Evolutionary conservation across 371 early-diverging fungal genomes (phyloP), one percentile per base, ranked within the genome.

Genomic region (Rhizopus delemar): DNA sequence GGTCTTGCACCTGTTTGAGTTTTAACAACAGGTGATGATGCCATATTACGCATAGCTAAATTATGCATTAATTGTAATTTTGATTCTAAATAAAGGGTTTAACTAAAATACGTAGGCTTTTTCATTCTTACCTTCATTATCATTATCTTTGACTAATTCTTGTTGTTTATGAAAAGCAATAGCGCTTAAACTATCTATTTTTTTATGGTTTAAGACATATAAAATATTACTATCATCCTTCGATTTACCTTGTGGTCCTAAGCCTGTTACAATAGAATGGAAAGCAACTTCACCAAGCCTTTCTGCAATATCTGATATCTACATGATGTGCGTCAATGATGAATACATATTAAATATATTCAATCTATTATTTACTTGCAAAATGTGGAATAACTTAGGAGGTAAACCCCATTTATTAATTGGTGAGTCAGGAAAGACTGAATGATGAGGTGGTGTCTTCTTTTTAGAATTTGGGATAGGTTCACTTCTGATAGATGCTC

Each of bases 341-440:
- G 13, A 49, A 5, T 29, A 49, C 49, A 49, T 49, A 1, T 36
- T 5, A 48, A 11, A 8, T 45, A 12, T 46, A 22, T 53, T n/a
- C 16, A 11, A 8, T 31, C 3, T 38, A 13, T 36, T n/a, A 34
- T 28, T 56, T 57, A 66, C 67, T 46, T 70, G 61, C 15, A 74
- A 56, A 8, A 70, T 46, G 51, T 67, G 49, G 33, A 57, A 63
- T 22, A 74, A 60, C 16, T 64, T 57, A 22, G 59, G 51, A 15
- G 78, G 78, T 8, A 77, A 46, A 41, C 75, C 74, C 78, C 78
- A 77, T 46, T 67, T 62, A 29, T 65, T 69, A 4, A 77, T 64
- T 28, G 64, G 61, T 11, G 78, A 72, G 7, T 66, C 63, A 16
- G 75, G 78, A 48, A 71, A 56, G 29, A 59, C 57, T 2, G 41